Percentiles rank a stretch among this genome's conserved stretches.
Evolutionary conservation across 2,329 filamentous ascomycete genomes (phyloP).

Genomic region (Tolypocladium cylindrosporum): DNA sequence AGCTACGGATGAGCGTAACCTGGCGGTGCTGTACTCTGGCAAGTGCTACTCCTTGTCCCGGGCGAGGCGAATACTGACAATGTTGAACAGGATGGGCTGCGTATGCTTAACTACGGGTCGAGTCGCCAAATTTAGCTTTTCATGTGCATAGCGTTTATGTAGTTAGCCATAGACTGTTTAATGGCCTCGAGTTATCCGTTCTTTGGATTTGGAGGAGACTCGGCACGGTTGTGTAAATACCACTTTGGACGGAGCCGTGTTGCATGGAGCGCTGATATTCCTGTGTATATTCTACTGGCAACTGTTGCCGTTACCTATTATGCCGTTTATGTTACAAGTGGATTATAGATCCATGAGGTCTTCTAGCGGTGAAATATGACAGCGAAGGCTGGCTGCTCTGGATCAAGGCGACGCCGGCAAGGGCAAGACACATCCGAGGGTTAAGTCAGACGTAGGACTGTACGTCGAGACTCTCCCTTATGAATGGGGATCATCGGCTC

Average conservation of each 20-base stretch:
- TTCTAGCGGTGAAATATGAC: too few relatives aligned
- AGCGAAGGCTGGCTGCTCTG: too few relatives aligned
- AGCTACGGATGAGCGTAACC: conserved; percentile 83
- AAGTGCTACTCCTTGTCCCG: conserved; percentile 18
- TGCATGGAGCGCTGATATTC: neutral
- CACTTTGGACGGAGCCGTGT: neutral
- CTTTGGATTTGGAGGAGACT: neutral
- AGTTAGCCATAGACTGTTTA: neutral
- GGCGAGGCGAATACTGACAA: conserved; percentile 10
- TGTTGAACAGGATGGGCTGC: conserved; percentile 31
- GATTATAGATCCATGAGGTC: too few relatives aligned
- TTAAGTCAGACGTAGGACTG: too few relatives aligned
- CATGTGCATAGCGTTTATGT: neutral
- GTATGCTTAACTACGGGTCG: conserved; percentile 24
- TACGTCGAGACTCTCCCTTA: too few relatives aligned
- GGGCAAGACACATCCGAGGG: too few relatives aligned
- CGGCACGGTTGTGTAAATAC: neutral
- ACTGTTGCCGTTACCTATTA: too few relatives aligned
- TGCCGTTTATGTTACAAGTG: too few relatives aligned
- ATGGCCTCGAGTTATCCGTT: neutral
- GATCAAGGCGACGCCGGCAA: too few relatives aligned
- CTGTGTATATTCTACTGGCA: too few relatives aligned
- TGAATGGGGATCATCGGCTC: too few relatives aligned
- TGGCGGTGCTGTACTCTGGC: conserved; percentile 84
- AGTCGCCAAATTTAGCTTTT: neutral